phyloP scores from a whole-genome alignment of 371 early-diverging fungal species.

The Lichtheimia ramosa region DNA sequence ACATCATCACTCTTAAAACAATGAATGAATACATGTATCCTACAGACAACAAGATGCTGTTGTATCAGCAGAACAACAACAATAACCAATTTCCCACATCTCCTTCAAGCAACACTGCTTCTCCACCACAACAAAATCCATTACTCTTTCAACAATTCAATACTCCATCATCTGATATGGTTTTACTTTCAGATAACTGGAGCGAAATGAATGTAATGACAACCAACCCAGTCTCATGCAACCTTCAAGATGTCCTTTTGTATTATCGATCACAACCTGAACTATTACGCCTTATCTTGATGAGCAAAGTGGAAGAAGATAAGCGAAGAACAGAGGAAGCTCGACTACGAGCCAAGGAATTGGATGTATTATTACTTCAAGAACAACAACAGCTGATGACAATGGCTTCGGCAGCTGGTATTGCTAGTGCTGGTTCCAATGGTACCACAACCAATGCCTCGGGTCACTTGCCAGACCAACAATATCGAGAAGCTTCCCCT shows the following conservation, averaged over 20 bases:
- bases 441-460: neutral
- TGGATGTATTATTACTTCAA: slow-evolving; percentile 38
- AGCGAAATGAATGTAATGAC: neutral
- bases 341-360: slow-evolving; percentile 43
- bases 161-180: neutral
- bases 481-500: slow-evolving; percentile 5
- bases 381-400: slow-evolving; percentile 24
- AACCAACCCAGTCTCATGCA: slow-evolving; percentile 26
- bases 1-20: neutral
- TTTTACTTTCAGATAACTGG: neutral
- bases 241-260: slow-evolving; percentile 40
- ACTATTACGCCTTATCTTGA: slow-evolving; percentile 55
- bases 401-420: slow-evolving; percentile 4
- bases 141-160: slow-evolving; percentile 6
- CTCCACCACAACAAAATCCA: neutral
- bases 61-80: slow-evolving; percentile 14
- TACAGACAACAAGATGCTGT: slow-evolving; percentile 5
- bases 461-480: neutral
- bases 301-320: slow-evolving; percentile 68
- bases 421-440: slow-evolving; percentile 1
- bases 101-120: neutral
- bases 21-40: neutral
- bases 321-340: slow-evolving; percentile 56
- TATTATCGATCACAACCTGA: slow-evolving; percentile 63
- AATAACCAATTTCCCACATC: slow-evolving; percentile 12